Base-by-base conservation (phyloP, 805 yeast species). In the Schizosaccharomyces japonicus region DNA sequence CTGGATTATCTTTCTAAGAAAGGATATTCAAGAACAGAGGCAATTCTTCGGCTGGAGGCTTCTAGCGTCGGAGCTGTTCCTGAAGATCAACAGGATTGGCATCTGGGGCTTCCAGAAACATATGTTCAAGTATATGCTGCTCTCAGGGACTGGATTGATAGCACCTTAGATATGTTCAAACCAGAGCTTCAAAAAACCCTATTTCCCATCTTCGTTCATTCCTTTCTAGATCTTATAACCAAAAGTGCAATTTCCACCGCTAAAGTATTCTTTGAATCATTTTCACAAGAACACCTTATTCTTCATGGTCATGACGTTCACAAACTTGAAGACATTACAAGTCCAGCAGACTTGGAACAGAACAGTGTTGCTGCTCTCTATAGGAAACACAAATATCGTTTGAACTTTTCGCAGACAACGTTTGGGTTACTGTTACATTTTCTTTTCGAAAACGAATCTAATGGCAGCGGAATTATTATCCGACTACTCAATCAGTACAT, bases 21-120 rank as follows among this genome's bases (percentile, higher is more conserved):
- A 60, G 98, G 98, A 2, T 90, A 83, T 58, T 85, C 80, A 55
- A 75, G 78, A 54, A 87, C 98, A 0, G 98, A 90, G 60, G 83
- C 94, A 2, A 81, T 85, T 78, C 69, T 90, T 45, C 72, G 98
- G 52, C 74, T 84, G 52, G 98, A 90, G 60, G 58, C 63, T 26
- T 57, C 66, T 33, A 59, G 66, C 10, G 46, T 27, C 15, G 33
- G 46, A 13, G 47, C 47, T 28, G 17, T 42, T 26, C 46, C 46
- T 10, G 33, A 27, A 42, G 46, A 42, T 8, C 46, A 29, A 8
- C 33, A 42, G 25, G 46, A 27, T 17, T 27, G 31, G 46, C 33
- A 29, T n/a, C 8, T 31, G 2, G 67, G 72, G 52, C 68, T 75
- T 48, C 85, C 94, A 1, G 78, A 74, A 31, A 68, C 73, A 50